Evolutionary conservation across 108 stramenopile species (phyloP).

Genomic region (Cyclotella distinguenda): DNA sequence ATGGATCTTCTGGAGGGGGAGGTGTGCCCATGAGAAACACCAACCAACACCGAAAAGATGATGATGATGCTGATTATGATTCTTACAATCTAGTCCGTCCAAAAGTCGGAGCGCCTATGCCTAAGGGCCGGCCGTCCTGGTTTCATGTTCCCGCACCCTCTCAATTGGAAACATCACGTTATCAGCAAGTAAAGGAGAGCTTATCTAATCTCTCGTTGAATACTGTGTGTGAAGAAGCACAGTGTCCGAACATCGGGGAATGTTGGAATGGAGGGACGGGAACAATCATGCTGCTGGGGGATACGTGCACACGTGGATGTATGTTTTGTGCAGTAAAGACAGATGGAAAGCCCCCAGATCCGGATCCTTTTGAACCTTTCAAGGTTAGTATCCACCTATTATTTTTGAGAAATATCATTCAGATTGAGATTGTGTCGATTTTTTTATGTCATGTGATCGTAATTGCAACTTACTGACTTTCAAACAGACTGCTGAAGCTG

Average conservation of each 20-base stretch:
- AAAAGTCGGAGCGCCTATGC: constrained; percentile 86
- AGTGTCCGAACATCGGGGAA: constrained; percentile 99
- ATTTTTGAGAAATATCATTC: neutral
- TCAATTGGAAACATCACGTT: constrained; percentile 61
- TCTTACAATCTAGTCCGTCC: constrained; percentile 44
- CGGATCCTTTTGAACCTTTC: constrained; percentile 96
- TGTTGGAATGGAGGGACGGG: constrained; percentile 99
- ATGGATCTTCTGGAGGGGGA: constrained; percentile 83
- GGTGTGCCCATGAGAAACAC: constrained; percentile 75
- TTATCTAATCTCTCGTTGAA: constrained; percentile 76
- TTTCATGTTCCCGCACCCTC: constrained; percentile 73
- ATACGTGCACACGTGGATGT: constrained; percentile 98
- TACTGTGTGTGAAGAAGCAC: constrained; percentile 98
- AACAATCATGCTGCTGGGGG: constrained; percentile 99
- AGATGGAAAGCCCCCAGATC: constrained; percentile 81
- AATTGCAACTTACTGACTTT: neutral
- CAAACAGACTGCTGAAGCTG: constrained; percentile 79
- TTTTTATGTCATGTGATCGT: neutral
- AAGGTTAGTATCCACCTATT: constrained; percentile 46
- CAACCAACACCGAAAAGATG: neutral
- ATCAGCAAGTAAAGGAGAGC: constrained; percentile 72
- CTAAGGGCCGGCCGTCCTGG: constrained; percentile 73
- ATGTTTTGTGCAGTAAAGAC: constrained; percentile 99
- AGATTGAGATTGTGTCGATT: neutral
- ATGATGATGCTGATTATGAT: constrained; percentile 20